Conservation (phyloP, 495 filamentous ascomycete genomes). For the Cercophora scortea region DNA sequence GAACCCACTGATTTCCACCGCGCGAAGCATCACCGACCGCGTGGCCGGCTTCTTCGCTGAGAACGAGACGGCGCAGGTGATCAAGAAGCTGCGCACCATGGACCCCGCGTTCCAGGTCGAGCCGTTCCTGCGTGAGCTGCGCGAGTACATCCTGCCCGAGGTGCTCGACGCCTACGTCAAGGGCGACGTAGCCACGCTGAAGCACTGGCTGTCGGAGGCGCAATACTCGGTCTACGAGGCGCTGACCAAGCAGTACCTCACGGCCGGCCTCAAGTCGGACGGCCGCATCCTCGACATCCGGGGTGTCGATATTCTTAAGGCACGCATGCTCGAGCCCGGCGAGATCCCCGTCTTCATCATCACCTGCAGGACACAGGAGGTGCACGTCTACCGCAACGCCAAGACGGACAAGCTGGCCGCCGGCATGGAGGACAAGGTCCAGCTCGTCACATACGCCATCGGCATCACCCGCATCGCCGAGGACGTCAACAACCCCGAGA, state of each 20-base stretch:
- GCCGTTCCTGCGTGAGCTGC: slow-evolving; percentile 84
- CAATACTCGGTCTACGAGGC: slow-evolving; percentile 94
- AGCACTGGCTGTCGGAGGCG: slow-evolving; percentile 89
- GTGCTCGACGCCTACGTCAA: slow-evolving; percentile 97
- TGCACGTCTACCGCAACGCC: slow-evolving; percentile 88
- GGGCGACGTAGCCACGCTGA: slow-evolving; percentile 83
- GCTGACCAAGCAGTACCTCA: slow-evolving; percentile 87
- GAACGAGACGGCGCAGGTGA: slow-evolving; percentile 93
- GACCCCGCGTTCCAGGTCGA: slow-evolving; percentile 94
- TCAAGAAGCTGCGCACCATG: slow-evolving; percentile 96
- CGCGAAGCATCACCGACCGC: slow-evolving; percentile 85
- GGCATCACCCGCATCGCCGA: slow-evolving; percentile 88
- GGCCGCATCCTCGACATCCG: slow-evolving; percentile 91
- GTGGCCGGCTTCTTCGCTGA: slow-evolving; percentile 95
- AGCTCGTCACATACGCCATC: slow-evolving; percentile 96
- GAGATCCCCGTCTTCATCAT: slow-evolving; percentile 97
- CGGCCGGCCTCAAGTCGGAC: slow-evolving; percentile 85
- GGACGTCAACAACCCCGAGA: slow-evolving; percentile 95
- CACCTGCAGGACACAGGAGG: slow-evolving; percentile 93
- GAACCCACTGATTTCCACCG: slow-evolving; percentile 88
- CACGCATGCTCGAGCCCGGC: slow-evolving; percentile 89
- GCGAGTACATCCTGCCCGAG: slow-evolving; percentile 96
- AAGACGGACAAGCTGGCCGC: slow-evolving; percentile 86
- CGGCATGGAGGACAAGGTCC: slow-evolving; percentile 97
- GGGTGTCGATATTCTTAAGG: slow-evolving; percentile 82